phyloP scores from a whole-genome alignment of 179 eudicot genomes.

The Silene vulgaris region DNA sequence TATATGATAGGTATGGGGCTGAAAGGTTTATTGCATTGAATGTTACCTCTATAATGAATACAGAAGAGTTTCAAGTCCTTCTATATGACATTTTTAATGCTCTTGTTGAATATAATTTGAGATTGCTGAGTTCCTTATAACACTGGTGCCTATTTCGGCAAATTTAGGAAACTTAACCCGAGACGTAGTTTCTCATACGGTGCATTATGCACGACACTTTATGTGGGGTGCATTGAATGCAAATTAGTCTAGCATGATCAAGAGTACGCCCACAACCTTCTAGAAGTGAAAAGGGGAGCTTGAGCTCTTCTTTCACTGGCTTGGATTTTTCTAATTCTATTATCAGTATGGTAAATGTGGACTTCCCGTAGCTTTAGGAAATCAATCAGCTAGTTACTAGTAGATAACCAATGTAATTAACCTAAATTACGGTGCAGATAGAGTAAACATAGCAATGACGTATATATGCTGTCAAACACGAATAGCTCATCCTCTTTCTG shows the following conservation, averaged over 20 bases:
- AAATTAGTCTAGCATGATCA: background rate
- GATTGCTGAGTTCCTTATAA: background rate
- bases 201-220: no score
- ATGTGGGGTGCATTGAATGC: background rate
- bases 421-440: background rate
- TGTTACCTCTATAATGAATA: constrained; percentile 2
- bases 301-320: background rate
- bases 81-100: background rate
- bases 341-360: background rate
- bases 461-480: no score
- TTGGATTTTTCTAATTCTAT: background rate
- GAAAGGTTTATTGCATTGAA: background rate
- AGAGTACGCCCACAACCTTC: background rate
- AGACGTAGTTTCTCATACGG: background rate
- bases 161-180: background rate
- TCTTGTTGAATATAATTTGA: background rate
- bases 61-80: background rate
- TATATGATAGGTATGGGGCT: background rate
- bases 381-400: background rate
- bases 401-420: background rate
- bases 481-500: no score
- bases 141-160: background rate
- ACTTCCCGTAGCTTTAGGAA: background rate
- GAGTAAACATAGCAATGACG: no score
- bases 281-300: background rate